phyloP scores from a whole-genome alignment of 2,329 filamentous ascomycete species.

The Apiospora kogelbergensis region DNA sequence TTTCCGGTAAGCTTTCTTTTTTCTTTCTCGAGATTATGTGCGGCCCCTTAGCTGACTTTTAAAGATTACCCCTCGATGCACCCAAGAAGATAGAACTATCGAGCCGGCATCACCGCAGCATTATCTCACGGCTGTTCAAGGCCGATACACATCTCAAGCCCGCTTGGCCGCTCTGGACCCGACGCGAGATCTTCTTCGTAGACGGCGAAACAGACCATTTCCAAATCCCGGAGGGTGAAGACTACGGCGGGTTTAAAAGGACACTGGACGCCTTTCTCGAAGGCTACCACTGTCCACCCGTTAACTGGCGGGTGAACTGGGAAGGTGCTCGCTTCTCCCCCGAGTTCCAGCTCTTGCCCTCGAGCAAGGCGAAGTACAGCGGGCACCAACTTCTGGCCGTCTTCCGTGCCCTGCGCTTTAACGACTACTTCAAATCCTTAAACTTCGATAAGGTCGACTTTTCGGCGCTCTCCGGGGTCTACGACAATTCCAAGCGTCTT shows the following conservation, averaged over 20 bases:
- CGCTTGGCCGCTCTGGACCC: slow-evolving; percentile 58
- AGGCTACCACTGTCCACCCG: slow-evolving; percentile 49
- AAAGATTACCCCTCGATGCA: slow-evolving; percentile 42
- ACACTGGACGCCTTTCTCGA: slow-evolving; percentile 56
- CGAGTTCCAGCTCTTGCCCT: slow-evolving; percentile 52
- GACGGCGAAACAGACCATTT: slow-evolving; percentile 52
- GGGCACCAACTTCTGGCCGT: slow-evolving; percentile 56
- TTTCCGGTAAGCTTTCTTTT: slow-evolving; percentile 46
- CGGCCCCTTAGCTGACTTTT: slow-evolving; percentile 16
- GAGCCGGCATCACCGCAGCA: slow-evolving; percentile 53
- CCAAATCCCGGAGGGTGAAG: slow-evolving; percentile 54
- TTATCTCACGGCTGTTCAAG: slow-evolving; percentile 54
- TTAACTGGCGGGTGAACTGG: slow-evolving; percentile 54
- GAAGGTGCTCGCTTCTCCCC: slow-evolving; percentile 44
- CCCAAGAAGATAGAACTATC: slow-evolving; percentile 50
- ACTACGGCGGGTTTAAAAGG: slow-evolving; percentile 53
- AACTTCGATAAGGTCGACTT: slow-evolving; percentile 55
- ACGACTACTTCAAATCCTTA: slow-evolving; percentile 59
- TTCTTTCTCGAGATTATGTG: no score
- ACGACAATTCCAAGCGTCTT: slow-evolving; percentile 44
- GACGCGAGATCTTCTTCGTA: slow-evolving; percentile 51
- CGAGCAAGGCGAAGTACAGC: slow-evolving; percentile 42
- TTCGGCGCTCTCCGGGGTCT: slow-evolving; percentile 37
- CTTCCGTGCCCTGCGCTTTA: slow-evolving; percentile 56
- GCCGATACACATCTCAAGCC: slow-evolving; percentile 57